Percentiles rank a stretch among this genome's conserved stretches.
phyloP scores from a whole-genome alignment of 208 protist species.

The Acanthamoeba rhysodes region DNA sequence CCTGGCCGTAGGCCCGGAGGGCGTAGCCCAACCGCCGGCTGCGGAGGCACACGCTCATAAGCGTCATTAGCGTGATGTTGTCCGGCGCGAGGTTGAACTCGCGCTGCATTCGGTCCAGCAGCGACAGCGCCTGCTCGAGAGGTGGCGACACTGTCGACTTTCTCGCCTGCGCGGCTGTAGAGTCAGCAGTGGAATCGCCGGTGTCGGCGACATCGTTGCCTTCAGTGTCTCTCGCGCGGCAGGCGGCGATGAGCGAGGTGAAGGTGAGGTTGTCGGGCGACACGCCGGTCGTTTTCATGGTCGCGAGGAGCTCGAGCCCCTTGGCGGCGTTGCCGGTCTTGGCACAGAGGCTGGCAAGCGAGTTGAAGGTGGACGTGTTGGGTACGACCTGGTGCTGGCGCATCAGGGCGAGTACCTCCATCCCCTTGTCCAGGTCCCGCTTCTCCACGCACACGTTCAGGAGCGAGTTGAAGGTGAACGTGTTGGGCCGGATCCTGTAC shows the following conservation, averaged over 20 bases:
- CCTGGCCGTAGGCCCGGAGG: background rate
- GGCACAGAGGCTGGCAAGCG: constrained; percentile 1
- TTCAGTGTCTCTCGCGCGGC: background rate
- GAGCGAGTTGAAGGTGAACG: constrained; percentile 65
- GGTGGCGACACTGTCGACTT: background rate
- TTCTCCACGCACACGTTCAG: constrained; percentile 51
- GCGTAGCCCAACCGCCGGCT: background rate
- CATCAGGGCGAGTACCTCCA: background rate
- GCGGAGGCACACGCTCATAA: background rate
- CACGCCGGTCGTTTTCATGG: background rate
- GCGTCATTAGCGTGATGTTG: constrained; percentile 14
- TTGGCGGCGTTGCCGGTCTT: constrained; percentile 7
- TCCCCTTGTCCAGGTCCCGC: constrained; percentile 2
- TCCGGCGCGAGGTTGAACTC: constrained; percentile 34
- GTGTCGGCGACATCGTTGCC: background rate
- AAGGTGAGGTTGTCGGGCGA: constrained; percentile 28
- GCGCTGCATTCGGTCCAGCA: background rate
- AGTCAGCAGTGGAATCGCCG: background rate
- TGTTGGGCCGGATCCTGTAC: constrained; percentile 34
- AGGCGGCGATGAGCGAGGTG: constrained; percentile 30
- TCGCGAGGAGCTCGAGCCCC: background rate
- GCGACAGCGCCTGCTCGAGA: background rate
- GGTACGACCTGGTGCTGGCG: background rate
- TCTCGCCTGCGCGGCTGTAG: background rate
- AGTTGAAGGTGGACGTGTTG: constrained; percentile 17